Percentiles rank a stretch among this genome's conserved stretches.
Conservation (phyloP, 345 rosid species). For the Ceriops zippeliana region DNA sequence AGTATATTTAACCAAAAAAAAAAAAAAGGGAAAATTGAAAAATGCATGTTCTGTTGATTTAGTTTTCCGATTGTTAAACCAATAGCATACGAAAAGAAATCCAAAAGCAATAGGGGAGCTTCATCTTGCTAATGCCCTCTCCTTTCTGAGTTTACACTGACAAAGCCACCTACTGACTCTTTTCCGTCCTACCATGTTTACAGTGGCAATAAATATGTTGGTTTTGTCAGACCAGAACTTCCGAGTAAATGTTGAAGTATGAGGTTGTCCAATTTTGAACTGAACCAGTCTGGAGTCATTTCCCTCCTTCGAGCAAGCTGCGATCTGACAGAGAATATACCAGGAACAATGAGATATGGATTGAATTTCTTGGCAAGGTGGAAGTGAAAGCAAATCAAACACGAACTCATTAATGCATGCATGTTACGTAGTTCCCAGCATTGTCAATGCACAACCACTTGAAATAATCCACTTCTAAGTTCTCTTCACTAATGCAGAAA, state of each 20-base stretch:
- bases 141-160: conserved; percentile 7
- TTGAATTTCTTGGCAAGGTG: background rate
- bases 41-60: conserved; percentile 1
- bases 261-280: background rate
- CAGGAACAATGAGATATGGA: background rate
- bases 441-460: background rate
- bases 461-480: too few species aligned
- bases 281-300: background rate
- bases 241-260: background rate
- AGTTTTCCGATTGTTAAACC: conserved; percentile 7
- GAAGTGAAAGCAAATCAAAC: background rate
- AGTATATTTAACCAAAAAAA: background rate
- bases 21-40: background rate
- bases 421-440: background rate
- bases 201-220: conserved; percentile 10
- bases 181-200: conserved; percentile 19
- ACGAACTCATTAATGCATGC: background rate
- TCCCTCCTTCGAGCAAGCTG: background rate
- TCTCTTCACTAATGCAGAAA: background rate
- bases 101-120: background rate
- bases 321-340: background rate
- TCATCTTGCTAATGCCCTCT: background rate
- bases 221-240: background rate
- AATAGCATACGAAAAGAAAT: conserved; percentile 7
- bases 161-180: background rate